Evolutionary conservation across 176 grass and related monocot species (phyloP).

Genomic region (Zoysia pacifica): DNA sequence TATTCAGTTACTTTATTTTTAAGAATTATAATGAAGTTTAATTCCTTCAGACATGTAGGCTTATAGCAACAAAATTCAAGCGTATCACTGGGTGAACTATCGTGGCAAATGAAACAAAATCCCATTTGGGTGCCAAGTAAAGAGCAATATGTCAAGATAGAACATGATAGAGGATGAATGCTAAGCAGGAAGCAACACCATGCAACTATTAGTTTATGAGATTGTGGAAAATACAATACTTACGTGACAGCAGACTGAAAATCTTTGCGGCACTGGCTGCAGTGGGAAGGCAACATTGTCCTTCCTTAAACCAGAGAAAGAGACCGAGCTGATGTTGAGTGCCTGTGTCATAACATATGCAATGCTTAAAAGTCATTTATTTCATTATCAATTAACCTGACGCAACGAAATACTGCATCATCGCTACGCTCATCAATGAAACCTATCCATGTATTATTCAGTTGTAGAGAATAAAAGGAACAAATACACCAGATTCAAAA

Average conservation of each 20-base stretch:
- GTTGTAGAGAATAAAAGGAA: background rate
- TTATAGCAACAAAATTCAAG: background rate
- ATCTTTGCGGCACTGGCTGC: slow-evolving; percentile 43
- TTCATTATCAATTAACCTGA: background rate
- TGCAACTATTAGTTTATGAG: background rate
- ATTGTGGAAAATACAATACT: background rate
- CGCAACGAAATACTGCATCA: background rate
- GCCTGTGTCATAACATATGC: slow-evolving; percentile 36
- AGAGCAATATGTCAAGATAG: background rate
- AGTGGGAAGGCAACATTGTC: slow-evolving; percentile 44
- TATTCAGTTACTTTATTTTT: background rate
- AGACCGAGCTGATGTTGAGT: slow-evolving; percentile 37
- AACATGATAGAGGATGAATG: background rate
- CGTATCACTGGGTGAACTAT: background rate
- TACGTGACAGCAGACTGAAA: slow-evolving; percentile 49
- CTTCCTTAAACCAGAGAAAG: slow-evolving; percentile 54
- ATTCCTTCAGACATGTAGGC: background rate
- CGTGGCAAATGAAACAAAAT: background rate
- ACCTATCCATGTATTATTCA: background rate
- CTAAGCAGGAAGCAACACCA: background rate
- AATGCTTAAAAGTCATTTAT: background rate
- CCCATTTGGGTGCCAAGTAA: background rate
- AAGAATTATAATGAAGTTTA: background rate
- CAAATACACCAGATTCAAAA: background rate
- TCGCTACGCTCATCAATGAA: background rate